Conservation (phyloP, 2,329 filamentous ascomycete genomes). For the Nigrospora sphaerica region DNA sequence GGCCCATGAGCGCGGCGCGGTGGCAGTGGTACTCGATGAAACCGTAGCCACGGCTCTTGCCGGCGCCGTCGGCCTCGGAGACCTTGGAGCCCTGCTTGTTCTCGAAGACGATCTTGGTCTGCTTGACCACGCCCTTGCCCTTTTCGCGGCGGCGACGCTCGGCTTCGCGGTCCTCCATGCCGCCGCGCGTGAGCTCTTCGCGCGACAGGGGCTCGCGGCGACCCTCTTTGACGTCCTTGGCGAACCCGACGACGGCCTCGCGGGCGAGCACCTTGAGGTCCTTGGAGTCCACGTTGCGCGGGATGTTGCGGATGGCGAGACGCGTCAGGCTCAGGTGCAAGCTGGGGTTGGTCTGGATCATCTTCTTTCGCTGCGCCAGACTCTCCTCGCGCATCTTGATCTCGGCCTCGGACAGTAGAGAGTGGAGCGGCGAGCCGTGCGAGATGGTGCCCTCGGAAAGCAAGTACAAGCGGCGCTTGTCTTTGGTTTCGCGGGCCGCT, state of each 20-base stretch:
- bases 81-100: slow-evolving; percentile 80
- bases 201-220: slow-evolving; percentile 73
- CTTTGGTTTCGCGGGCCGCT: slow-evolving; percentile 54
- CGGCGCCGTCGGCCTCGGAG: slow-evolving; percentile 66
- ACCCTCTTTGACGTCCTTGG: slow-evolving; percentile 77
- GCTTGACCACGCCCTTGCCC: slow-evolving; percentile 79
- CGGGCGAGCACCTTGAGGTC: slow-evolving; percentile 86
- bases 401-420: slow-evolving; percentile 70
- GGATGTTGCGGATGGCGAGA: slow-evolving; percentile 86
- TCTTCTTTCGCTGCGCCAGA: slow-evolving; percentile 75
- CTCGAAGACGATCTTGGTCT: slow-evolving; percentile 94
- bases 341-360: slow-evolving; percentile 86
- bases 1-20: slow-evolving; percentile 87
- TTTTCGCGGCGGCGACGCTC: slow-evolving; percentile 74
- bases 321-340: slow-evolving; percentile 85
- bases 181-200: slow-evolving; percentile 77
- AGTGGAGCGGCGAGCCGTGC: slow-evolving; percentile 68
- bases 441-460: slow-evolving; percentile 80
- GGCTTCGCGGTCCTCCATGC: slow-evolving; percentile 71
- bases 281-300: slow-evolving; percentile 74
- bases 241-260: slow-evolving; percentile 90
- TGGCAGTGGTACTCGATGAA: slow-evolving; percentile 97
- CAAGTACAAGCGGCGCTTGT: slow-evolving; percentile 85
- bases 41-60: slow-evolving; percentile 85
- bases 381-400: slow-evolving; percentile 84